Conservation (phyloP, 2,329 filamentous ascomycete genomes). For the Penicillium sp. region DNA sequence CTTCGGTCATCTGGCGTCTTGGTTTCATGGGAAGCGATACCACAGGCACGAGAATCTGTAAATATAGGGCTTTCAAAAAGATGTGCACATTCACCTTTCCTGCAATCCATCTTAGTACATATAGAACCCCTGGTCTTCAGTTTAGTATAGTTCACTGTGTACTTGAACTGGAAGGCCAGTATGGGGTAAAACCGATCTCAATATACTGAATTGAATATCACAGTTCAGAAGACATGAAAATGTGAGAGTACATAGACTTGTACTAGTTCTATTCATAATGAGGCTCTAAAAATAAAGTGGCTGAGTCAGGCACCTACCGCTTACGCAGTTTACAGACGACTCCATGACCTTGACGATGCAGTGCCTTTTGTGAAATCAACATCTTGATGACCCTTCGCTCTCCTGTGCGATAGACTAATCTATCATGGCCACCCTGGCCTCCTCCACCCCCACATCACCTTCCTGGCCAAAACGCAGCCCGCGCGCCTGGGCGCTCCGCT, state of each 20-base stretch:
- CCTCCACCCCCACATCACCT: constrained; percentile 38
- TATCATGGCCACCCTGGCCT: constrained; percentile 37
- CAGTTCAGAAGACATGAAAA: no score
- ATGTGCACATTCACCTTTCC: not conserved
- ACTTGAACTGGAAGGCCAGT: no score
- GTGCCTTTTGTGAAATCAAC: constrained; percentile 1
- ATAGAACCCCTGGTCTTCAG: not conserved
- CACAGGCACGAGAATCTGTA: not conserved
- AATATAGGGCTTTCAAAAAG: not conserved
- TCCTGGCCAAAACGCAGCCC: constrained; percentile 40
- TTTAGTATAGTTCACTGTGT: no score
- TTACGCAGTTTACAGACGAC: constrained; percentile 6
- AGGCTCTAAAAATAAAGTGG: constrained; percentile 11
- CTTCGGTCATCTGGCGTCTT: not conserved
- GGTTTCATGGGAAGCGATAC: not conserved
- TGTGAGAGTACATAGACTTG: no score
- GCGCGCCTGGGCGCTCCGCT: constrained; percentile 42
- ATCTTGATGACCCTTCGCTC: constrained; percentile 13
- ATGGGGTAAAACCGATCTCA: no score
- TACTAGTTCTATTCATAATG: not conserved
- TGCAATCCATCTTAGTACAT: not conserved
- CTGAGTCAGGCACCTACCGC: constrained; percentile 8
- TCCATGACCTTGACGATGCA: constrained; percentile 6
- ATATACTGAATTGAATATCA: no score
- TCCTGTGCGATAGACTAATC: constrained; percentile 9